Evolutionary conservation across 768 basidiomycete species (phyloP).

Genomic region (Sistotremastrum niveocremeum): DNA sequence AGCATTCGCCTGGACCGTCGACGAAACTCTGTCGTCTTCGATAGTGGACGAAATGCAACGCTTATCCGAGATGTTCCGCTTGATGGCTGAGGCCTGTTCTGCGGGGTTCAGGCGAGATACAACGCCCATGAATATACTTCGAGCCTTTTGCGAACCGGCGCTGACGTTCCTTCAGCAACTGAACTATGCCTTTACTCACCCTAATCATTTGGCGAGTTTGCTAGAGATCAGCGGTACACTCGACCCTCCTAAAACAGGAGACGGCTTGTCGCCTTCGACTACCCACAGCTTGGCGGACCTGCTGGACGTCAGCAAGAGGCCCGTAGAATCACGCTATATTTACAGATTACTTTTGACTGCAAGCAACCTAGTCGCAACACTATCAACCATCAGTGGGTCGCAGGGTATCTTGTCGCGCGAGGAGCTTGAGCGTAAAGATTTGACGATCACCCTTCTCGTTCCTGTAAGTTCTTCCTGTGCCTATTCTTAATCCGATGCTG

Average conservation of each 20-base stretch:
- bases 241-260: conserved; percentile 53
- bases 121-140: conserved; percentile 49
- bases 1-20: conserved; percentile 72
- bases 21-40: conserved; percentile 61
- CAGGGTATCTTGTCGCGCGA: conserved; percentile 46
- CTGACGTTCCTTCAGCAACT: conserved; percentile 72
- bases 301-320: conserved; percentile 52
- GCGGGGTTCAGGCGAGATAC: conserved; percentile 30
- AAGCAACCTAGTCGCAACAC: conserved; percentile 52
- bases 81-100: conserved; percentile 48
- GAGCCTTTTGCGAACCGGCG: conserved; percentile 53
- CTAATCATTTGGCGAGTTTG: conserved; percentile 71
- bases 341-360: conserved; percentile 61
- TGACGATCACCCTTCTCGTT: conserved; percentile 56
- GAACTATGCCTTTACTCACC: conserved; percentile 84
- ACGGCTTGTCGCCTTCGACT: conserved; percentile 15
- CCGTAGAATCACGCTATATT: conserved; percentile 57
- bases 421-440: conserved; percentile 43
- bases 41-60: conserved; percentile 76
- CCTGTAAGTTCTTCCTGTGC: conserved; percentile 39
- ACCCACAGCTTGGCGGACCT: conserved; percentile 27
- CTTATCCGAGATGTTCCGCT: conserved; percentile 62
- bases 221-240: conserved; percentile 72
- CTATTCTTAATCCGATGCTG: neutral
- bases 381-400: conserved; percentile 57